These are phyloP conservation scores for Podospora sp. DNA, from an alignment of 495 filamentous ascomycete species.

Conservation along the genomic window DNA sequence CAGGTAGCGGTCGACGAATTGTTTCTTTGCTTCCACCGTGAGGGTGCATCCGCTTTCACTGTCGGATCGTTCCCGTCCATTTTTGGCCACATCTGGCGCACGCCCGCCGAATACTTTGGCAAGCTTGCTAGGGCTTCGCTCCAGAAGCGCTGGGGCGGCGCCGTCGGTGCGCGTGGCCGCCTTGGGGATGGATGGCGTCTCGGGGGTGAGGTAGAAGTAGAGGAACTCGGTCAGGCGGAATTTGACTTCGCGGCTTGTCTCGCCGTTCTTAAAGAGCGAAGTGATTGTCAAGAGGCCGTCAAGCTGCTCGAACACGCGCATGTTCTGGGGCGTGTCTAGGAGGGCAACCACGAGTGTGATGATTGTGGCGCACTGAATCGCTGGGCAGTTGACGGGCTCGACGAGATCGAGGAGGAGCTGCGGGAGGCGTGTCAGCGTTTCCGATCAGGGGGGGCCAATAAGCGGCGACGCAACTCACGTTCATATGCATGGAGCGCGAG, in stretches of 20 bases:
- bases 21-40: slow-evolving; percentile 86
- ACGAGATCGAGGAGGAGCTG: slow-evolving; percentile 89
- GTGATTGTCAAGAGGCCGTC: slow-evolving; percentile 94
- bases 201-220: slow-evolving; percentile 97
- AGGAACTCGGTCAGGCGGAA: slow-evolving; percentile 92
- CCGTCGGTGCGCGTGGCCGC: slow-evolving; percentile 36
- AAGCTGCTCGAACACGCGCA: slow-evolving; percentile 87
- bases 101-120: slow-evolving; percentile 50
- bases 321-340: slow-evolving; percentile 79
- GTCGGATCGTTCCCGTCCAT: slow-evolving; percentile 39
- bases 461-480: slow-evolving; percentile 47
- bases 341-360: slow-evolving; percentile 88
- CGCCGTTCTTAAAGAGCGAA: slow-evolving; percentile 82
- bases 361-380: slow-evolving; percentile 85
- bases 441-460: not conserved
- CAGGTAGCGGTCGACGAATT: slow-evolving; percentile 75
- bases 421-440: not conserved
- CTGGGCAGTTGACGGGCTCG: slow-evolving; percentile 87
- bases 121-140: slow-evolving; percentile 74
- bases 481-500: slow-evolving; percentile 91
- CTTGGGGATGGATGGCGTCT: slow-evolving; percentile 62
- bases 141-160: slow-evolving; percentile 51
- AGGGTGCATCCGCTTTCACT: slow-evolving; percentile 53
- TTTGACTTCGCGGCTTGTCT: slow-evolving; percentile 84
- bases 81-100: slow-evolving; percentile 41